Percentiles rank a stretch among this genome's conserved stretches.
Evolutionary conservation across 257 asterid genomes (phyloP).

Genomic region (Solanum phureja): DNA sequence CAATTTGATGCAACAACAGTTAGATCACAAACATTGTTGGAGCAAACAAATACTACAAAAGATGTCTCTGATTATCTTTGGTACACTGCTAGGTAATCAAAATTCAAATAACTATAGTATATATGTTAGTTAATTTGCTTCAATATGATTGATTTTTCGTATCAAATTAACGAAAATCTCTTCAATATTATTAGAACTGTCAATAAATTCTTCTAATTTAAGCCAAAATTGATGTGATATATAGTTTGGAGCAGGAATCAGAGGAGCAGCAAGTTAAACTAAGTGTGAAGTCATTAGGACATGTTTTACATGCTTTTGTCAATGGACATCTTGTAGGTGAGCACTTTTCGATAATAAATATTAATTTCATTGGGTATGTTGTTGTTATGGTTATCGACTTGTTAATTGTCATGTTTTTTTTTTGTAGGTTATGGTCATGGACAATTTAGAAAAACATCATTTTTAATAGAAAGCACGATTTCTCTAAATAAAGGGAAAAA

Average conservation of each 20-base stretch:
- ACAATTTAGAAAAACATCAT: constrained; percentile 16
- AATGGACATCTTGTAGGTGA: constrained; percentile 56
- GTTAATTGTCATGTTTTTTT: background rate
- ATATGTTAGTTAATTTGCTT: no score
- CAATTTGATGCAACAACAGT: constrained; percentile 23
- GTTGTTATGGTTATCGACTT: background rate
- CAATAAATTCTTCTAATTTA: background rate
- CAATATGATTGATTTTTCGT: background rate
- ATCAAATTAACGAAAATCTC: background rate
- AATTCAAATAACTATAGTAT: background rate
- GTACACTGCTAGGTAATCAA: constrained; percentile 62
- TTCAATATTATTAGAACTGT: no score
- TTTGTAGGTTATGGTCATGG: constrained; percentile 61
- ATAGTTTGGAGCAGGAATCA: constrained; percentile 29
- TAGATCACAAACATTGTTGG: constrained; percentile 43
- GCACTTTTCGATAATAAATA: background rate
- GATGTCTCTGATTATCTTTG: constrained; percentile 82
- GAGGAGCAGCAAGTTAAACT: constrained; percentile 22
- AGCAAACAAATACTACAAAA: constrained; percentile 70
- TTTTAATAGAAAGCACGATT: constrained; percentile 20
- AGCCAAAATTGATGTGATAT: background rate
- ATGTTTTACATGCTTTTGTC: constrained; percentile 48
- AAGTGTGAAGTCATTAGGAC: constrained; percentile 52
- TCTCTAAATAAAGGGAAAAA: constrained; percentile 34
- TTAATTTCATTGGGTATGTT: background rate